Evolutionary conservation across 352 stramenopile species (phyloP).

Genomic region (Phytophthora chlamydospora): DNA sequence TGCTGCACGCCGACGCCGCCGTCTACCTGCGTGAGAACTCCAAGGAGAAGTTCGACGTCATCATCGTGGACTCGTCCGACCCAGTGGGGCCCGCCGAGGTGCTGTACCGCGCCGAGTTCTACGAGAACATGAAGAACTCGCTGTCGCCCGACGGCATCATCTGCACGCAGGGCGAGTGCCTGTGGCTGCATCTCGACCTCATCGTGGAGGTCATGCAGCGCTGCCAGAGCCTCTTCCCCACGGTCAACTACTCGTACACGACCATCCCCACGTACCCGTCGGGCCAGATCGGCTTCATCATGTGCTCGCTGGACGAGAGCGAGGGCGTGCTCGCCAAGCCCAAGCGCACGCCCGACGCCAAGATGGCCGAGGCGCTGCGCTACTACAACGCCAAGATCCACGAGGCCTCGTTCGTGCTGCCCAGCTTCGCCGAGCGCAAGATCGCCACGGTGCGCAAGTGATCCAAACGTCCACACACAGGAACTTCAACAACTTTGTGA

Average conservation of each 20-base stretch:
- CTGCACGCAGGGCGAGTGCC: conserved; percentile 96
- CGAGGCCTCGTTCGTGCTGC: conserved; percentile 96
- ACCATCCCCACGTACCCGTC: conserved; percentile 99
- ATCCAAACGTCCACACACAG: conserved; percentile 14
- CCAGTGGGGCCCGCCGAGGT: conserved; percentile 95
- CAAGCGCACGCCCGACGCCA: conserved; percentile 62
- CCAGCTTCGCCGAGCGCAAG: conserved; percentile 92
- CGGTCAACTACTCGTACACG: conserved; percentile 98
- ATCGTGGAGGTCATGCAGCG: conserved; percentile 95
- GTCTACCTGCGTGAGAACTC: conserved; percentile 88
- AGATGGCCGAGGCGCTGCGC: conserved; percentile 77
- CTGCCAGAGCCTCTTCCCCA: conserved; percentile 92
- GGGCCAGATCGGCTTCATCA: conserved; percentile 98
- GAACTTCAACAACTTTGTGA: conserved; percentile 31
- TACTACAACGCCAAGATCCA: conserved; percentile 97
- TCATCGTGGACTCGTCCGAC: conserved; percentile 98
- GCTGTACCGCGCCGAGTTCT: conserved; percentile 96
- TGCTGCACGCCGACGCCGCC: conserved; percentile 93
- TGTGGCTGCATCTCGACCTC: conserved; percentile 98
- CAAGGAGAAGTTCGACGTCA: conserved; percentile 94
- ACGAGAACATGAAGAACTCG: conserved; percentile 93
- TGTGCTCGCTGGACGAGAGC: conserved; percentile 85
- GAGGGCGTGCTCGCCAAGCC: conserved; percentile 62
- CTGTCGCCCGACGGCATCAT: conserved; percentile 88
- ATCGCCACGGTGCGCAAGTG: conserved; percentile 82